Evolutionary conservation across 129 eudicot species (phyloP), one percentile per base, ranked within the genome.

Genomic region (Logfia minima): DNA sequence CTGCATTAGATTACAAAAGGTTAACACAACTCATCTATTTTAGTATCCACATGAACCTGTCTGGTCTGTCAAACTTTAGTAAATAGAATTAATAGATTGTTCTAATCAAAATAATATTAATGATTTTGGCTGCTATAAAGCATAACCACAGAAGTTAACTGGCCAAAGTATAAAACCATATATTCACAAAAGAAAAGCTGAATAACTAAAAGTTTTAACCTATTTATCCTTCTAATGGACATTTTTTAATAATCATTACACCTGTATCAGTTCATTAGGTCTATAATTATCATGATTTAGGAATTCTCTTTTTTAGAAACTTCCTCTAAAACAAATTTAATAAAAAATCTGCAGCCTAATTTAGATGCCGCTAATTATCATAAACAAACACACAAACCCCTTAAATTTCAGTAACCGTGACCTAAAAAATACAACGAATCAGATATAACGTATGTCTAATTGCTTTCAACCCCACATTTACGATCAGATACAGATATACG

Each of bases 401-500:
- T 45, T 45, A 14, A 45, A 45, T 45, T 45, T 71, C 70, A 59
- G 68, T 60, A 60, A 61, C 24, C 43, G 51, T 78, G 60, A 78
- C 76, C 82, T 70, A 70, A 66, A 32, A 23, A 43, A 39, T 70
- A 61, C 70, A 65, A 70, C 63, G 70, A 69, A 28, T 70, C 75
- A 58, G 43, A 69, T 56, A 58, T 58, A 58, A 58, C 26, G 70
- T 29, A 5, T 5, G 43, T 56, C 37, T 29, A 29, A 60, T 28
- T 41, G 55, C 53, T 43, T 60, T 79, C 1, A 79, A 60, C 22
- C 19, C 41, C 64, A 62, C 64, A 62, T 21, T 39, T 61, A 32
- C 34, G 64, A 45, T 11, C 55, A 39, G 48, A 53, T 5, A 66
- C 35, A 32, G 35, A 43, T 66, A 59, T 58, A 58, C 63, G 19